A percentile compares a stretch with the other conserved stretches of the same genome.
Conservation (phyloP, 345 rosid species). For the Fremontodendron californicum region DNA sequence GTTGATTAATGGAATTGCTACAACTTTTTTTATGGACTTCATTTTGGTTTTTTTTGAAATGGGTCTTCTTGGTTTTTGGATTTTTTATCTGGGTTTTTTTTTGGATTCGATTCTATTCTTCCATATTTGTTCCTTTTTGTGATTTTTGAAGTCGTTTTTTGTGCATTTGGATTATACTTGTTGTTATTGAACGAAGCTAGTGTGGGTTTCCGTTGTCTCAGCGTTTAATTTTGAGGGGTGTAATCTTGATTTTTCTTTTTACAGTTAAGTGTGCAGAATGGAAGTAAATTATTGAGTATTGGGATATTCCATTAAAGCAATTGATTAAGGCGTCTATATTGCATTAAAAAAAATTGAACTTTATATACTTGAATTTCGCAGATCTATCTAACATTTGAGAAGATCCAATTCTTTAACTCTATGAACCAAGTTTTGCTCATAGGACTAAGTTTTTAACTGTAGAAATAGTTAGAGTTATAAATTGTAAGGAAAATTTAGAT, state of each 20-base stretch:
- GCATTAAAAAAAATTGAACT: not conserved
- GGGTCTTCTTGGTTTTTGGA: not conserved
- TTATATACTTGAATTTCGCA: not conserved
- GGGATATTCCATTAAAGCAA: not conserved
- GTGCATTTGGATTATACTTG: not conserved
- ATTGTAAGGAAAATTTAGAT: not conserved
- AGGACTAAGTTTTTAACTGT: not conserved
- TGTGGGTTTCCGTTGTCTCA: not conserved
- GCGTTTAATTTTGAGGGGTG: not conserved
- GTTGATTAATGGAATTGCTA: conserved; percentile 8
- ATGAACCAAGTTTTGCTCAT: not conserved
- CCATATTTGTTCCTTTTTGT: not conserved
- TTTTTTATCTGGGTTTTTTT: not conserved
- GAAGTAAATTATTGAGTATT: not conserved
- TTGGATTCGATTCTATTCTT: conserved; percentile 3
- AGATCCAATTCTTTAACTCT: not conserved
- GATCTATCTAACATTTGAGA: not conserved
- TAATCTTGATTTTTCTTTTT: not conserved
- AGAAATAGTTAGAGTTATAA: not conserved
- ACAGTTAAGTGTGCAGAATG: not conserved
- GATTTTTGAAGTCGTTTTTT: not conserved
- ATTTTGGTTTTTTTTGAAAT: not conserved
- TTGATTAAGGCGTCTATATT: not conserved
- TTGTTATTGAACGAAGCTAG: not conserved
- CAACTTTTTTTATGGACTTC: conserved; percentile 8